phyloP scores from a whole-genome alignment of 192 early-diverging fungal genomes.

The Coemansia asiatica region DNA sequence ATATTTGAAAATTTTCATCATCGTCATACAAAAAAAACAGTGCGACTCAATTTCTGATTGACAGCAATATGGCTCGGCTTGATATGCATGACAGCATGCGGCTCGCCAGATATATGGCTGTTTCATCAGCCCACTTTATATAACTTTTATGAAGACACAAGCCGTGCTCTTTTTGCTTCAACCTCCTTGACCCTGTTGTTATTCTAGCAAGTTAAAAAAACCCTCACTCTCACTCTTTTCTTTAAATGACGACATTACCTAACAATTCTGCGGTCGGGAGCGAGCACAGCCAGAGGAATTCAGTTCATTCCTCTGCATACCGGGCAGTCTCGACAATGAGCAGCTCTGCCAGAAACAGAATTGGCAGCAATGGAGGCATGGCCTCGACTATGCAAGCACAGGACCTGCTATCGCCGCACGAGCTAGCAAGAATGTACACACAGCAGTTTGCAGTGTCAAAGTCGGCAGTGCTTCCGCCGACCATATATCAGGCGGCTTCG shows the following conservation, averaged over 20 bases:
- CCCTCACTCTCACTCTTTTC: no score
- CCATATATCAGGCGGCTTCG: conserved; percentile 39
- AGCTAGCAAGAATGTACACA: conserved; percentile 52
- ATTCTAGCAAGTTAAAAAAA: background rate
- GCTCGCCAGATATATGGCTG: no score
- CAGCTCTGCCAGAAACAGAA: background rate
- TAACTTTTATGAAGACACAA: no score
- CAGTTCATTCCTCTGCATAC: conserved; percentile 45
- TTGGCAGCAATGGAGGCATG: background rate
- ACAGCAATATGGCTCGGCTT: background rate
- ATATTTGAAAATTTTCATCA: background rate
- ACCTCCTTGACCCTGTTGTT: background rate
- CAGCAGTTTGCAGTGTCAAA: conserved; percentile 51
- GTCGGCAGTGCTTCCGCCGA: conserved; percentile 10
- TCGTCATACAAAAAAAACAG: background rate
- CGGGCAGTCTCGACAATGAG: conserved; percentile 15
- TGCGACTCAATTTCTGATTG: background rate
- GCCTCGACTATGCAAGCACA: conserved; percentile 10
- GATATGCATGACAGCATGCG: background rate
- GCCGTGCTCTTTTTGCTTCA: background rate
- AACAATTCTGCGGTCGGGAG: conserved; percentile 2
- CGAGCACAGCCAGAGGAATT: conserved; percentile 19
- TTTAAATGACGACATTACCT: conserved; percentile 12
- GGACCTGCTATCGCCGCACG: conserved; percentile 25
- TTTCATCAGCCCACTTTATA: no score